phyloP scores from a whole-genome alignment of 1,139 yeast species.

The Pneumocystis jirovecii region DNA sequence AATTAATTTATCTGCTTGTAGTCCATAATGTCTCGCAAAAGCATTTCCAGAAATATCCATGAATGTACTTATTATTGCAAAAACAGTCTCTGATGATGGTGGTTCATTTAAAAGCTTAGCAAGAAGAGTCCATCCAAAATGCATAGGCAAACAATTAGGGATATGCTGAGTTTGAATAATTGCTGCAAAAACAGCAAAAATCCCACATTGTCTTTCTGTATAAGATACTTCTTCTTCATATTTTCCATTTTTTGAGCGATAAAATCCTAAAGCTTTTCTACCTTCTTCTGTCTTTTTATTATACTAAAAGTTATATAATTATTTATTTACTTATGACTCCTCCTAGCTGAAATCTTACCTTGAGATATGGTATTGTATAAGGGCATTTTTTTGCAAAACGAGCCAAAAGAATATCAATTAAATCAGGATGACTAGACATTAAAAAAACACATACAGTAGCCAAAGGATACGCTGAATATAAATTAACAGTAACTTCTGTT shows the following conservation, averaged over 20 bases:
- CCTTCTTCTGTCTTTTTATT: slow-evolving; percentile 68
- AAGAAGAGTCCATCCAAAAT: slow-evolving; percentile 50
- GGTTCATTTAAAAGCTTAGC: slow-evolving; percentile 57
- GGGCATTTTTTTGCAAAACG: slow-evolving; percentile 88
- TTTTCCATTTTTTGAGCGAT: slow-evolving; percentile 35
- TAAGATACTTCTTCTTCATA: slow-evolving; percentile 32
- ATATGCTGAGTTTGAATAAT: slow-evolving; percentile 33
- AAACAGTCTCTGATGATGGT: slow-evolving; percentile 39
- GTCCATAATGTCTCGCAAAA: slow-evolving; percentile 44
- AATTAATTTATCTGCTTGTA: slow-evolving; percentile 55
- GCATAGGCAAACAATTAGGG: slow-evolving; percentile 36
- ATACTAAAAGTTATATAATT: slow-evolving; percentile 36
- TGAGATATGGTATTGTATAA: slow-evolving; percentile 46
- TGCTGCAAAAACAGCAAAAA: slow-evolving; percentile 64
- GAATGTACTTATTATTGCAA: slow-evolving; percentile 63
- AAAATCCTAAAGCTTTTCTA: slow-evolving; percentile 77
- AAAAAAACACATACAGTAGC: slow-evolving; percentile 50
- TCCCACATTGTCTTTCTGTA: slow-evolving; percentile 76
- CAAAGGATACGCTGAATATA: slow-evolving; percentile 66
- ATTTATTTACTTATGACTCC: slow-evolving; percentile 1
- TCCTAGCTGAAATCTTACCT: slow-evolving; percentile 1
- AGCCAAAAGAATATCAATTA: slow-evolving; percentile 55
- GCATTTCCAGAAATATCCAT: slow-evolving; percentile 71
- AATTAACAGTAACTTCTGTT: slow-evolving; percentile 70
- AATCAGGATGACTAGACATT: slow-evolving; percentile 44